Evolutionary conservation across 345 rosid species (phyloP).

Genomic region (Noccaea caerulescens): DNA sequence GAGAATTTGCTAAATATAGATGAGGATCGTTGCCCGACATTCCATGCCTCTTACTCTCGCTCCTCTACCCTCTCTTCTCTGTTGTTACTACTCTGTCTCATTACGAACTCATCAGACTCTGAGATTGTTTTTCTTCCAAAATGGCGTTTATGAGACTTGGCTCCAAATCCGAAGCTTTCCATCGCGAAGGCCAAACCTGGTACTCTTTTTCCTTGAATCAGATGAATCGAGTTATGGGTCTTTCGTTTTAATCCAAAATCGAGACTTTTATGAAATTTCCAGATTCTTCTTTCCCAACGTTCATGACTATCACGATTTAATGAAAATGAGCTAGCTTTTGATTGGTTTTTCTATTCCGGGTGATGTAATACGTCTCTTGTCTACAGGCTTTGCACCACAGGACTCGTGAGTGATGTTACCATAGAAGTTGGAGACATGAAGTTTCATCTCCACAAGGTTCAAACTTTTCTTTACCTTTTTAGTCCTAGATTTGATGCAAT

Average conservation of each 20-base stretch:
- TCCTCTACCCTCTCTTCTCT: slow-evolving; percentile 6
- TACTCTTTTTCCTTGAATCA: slow-evolving; percentile 20
- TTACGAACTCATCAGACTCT: slow-evolving; percentile 17
- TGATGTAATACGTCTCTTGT: slow-evolving; percentile 20
- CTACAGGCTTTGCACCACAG: slow-evolving; percentile 67
- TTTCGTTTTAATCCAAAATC: background rate
- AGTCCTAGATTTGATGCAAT: background rate
- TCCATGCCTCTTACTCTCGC: background rate
- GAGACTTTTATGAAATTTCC: background rate
- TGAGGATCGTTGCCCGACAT: background rate
- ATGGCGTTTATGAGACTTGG: slow-evolving; percentile 82
- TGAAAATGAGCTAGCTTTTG: background rate
- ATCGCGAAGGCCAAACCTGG: slow-evolving; percentile 67
- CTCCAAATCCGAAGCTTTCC: slow-evolving; percentile 72
- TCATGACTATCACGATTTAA: background rate
- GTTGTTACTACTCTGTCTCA: slow-evolving; percentile 15
- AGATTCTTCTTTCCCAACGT: background rate
- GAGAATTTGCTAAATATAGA: slow-evolving; percentile 20
- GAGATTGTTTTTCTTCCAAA: slow-evolving; percentile 20
- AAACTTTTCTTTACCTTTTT: background rate
- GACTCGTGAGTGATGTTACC: slow-evolving; percentile 75
- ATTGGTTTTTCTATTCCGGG: background rate
- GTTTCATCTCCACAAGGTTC: slow-evolving; percentile 87
- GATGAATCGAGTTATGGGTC: background rate
- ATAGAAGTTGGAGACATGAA: slow-evolving; percentile 63